A percentile compares a stretch with the other conserved stretches of the same genome.
These are phyloP conservation scores for Globisporangium cylindrosporum DNA, from an alignment of 352 stramenopile genomes.

Conservation along the genomic window DNA sequence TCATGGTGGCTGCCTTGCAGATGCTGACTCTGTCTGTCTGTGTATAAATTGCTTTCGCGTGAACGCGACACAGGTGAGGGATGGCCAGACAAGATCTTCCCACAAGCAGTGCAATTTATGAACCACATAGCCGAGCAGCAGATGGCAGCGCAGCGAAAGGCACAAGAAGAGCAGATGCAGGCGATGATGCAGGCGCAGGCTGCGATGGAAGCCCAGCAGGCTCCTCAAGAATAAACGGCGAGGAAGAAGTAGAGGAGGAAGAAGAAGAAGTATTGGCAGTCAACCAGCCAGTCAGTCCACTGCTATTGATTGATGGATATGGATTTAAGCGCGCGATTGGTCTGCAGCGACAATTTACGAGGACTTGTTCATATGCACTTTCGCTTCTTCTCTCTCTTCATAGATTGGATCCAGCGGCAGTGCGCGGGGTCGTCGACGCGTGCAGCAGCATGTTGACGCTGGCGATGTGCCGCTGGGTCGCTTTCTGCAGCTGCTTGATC, in stretches of 20 bases:
- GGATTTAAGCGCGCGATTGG: background rate
- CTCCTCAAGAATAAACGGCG: constrained; percentile 40
- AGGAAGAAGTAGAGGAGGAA: constrained; percentile 25
- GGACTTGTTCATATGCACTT: constrained; percentile 9
- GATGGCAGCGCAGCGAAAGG: constrained; percentile 76
- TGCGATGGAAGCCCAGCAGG: constrained; percentile 52
- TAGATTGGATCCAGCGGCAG: constrained; percentile 8
- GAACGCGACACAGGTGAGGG: constrained; percentile 54
- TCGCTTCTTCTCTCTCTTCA: constrained; percentile 1
- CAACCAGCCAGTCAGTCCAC: background rate
- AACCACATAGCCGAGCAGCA: constrained; percentile 86
- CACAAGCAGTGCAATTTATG: constrained; percentile 87
- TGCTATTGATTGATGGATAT: background rate
- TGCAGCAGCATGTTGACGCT: constrained; percentile 37
- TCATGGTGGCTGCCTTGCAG: background rate
- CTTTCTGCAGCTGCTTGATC: constrained; percentile 41
- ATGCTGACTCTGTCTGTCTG: background rate
- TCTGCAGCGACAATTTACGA: background rate
- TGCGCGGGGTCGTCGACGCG: background rate
- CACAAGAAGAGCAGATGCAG: constrained; percentile 66
- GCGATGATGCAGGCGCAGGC: constrained; percentile 51
- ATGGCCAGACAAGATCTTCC: constrained; percentile 87
- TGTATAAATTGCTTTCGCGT: constrained; percentile 3
- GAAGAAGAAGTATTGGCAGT: background rate
- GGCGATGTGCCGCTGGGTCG: constrained; percentile 53